Conservation (phyloP, 2,329 filamentous ascomycete genomes). For the Orbilia javanica region DNA sequence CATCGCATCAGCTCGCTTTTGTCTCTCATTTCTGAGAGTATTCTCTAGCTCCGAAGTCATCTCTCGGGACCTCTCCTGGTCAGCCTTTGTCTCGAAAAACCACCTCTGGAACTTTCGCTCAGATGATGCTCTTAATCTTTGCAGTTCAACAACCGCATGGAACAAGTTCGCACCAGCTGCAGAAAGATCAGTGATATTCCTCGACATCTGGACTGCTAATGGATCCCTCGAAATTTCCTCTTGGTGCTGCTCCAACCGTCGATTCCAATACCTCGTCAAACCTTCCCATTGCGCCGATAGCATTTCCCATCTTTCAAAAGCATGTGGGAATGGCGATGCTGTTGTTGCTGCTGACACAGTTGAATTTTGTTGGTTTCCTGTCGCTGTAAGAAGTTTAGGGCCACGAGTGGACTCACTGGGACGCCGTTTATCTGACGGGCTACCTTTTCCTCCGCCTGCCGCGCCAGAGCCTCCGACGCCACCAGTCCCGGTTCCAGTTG, state of each 20-base stretch:
- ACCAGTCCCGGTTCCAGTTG: conserved; percentile 55
- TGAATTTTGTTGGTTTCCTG: conserved; percentile 58
- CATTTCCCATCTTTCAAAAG: conserved; percentile 97
- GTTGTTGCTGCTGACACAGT: conserved; percentile 61
- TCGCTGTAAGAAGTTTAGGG: conserved; percentile 60
- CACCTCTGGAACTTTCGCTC: conserved; percentile 98
- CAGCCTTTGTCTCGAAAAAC: conserved; percentile 94
- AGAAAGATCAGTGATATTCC: conserved; percentile 96
- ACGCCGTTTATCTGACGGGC: conserved; percentile 59
- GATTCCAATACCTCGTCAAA: conserved; percentile 96
- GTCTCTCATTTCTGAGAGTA: conserved; percentile 79
- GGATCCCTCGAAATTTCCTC: conserved; percentile 86
- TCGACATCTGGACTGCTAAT: conserved; percentile 85
- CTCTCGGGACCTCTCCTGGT: conserved; percentile 87
- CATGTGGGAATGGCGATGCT: conserved; percentile 80
- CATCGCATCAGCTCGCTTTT: conserved; percentile 76
- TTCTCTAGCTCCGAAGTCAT: conserved; percentile 82
- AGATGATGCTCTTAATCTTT: conserved; percentile 91
- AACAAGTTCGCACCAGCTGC: conserved; percentile 97
- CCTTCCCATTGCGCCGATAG: conserved; percentile 98
- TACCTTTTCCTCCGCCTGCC: conserved; percentile 63
- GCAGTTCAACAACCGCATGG: conserved; percentile 95
- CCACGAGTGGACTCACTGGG: conserved; percentile 62
- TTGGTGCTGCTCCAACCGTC: conserved; percentile 88
- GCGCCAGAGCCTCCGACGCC: conserved; percentile 58